Evolutionary conservation across 2,329 filamentous ascomycete species (phyloP), one percentile per base, ranked within the genome.

Genomic region (Graphilbum sp.): DNA sequence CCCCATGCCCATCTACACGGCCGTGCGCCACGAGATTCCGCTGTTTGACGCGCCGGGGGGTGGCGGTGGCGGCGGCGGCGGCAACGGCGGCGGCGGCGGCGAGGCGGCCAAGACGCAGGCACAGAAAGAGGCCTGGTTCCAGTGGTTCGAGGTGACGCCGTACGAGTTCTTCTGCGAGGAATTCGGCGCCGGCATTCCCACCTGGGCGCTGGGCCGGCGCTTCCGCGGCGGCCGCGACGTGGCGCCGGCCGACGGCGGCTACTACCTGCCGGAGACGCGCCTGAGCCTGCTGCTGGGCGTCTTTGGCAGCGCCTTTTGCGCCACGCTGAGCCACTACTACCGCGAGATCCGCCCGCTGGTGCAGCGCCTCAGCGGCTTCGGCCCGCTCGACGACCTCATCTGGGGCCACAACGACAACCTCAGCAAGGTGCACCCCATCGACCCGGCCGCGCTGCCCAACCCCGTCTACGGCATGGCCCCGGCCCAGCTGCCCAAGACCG

Each of bases 141-240:
- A 98, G 50, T 96, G 90, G 88, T 95, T 90, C 48, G 90, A 98
- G 52, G 80, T 88, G 50, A 92, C 85, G 0, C 88, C 88, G 0
- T 95, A 92, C 51, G 88, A 96, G 54, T 79, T 95, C 53, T 95
- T 90, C 56, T 94, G 86, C 48, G 88, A 96, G 56, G 88, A 95
- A 51, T 77, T 94, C 36, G 70, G 71, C 19, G 86, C 88, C 2
- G 88, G 90, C 3, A 95, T 98, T 43, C 90, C 90, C 0, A 94
- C 84, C 0, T 98, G 88, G 86, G 83, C 86, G 7, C 63, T 96
- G 42, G 90, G 90, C 3, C 72, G 90, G 34, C 76, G 71, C 41
- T 98, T 95, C 55, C 63, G 81, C 25, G 66, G 72, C 30, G 90
- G 90, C 16, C 56, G 61, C 32, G 79, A 80, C 43, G 58, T 79